Evolutionary conservation across 2,329 filamentous ascomycete species (phyloP), one percentile per base, ranked within the genome.

Genomic region (Alternaria sp.): DNA sequence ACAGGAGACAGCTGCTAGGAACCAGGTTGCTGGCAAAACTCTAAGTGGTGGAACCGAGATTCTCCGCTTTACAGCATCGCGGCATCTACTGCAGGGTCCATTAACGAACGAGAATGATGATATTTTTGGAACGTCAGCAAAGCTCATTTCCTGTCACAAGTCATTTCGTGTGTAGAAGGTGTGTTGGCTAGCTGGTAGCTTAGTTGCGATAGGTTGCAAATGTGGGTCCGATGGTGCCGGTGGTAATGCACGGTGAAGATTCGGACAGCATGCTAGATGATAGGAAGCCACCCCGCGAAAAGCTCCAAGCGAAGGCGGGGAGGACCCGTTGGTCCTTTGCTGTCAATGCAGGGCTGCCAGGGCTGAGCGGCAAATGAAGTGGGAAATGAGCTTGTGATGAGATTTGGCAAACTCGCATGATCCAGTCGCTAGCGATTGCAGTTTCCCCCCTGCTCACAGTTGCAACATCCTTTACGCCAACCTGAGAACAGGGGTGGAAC

Each of bases 321-420:
- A 60, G 44, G 45, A 28, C 51, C 58, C 58, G 52, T 56, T 56
- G 51, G 47, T 49, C 52, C 25, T 52, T 52, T 36, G 30, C 11
- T 36, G 13, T 40, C 17, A 60, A 57, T 50, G 51, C 58, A 60
- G 58, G 57, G 57, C 28, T 32, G 46, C 25, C 26, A 46, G 32
- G 32, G 52, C 23, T 55, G 52, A 32, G 52, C 52, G 36, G 49
- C 19, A 52, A 25, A 23, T 40, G 30, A 13, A 32, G 32, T 28
- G 36, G 52, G 52, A 55, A 55, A 55, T 55, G 52, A 55, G 36
- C 26, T 26, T 58, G 55, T 58, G 54, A 58, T 47, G 49, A 52
- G 30, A 40, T 8, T 40, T n/a, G 30, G 49, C 49, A 52, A 10
- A 40, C 49, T 52, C 28, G 30, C 49, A 52, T 52, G 30, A 52